phyloP scores from a whole-genome alignment of 495 filamentous ascomycete species.

The Neurospora sp. region DNA sequence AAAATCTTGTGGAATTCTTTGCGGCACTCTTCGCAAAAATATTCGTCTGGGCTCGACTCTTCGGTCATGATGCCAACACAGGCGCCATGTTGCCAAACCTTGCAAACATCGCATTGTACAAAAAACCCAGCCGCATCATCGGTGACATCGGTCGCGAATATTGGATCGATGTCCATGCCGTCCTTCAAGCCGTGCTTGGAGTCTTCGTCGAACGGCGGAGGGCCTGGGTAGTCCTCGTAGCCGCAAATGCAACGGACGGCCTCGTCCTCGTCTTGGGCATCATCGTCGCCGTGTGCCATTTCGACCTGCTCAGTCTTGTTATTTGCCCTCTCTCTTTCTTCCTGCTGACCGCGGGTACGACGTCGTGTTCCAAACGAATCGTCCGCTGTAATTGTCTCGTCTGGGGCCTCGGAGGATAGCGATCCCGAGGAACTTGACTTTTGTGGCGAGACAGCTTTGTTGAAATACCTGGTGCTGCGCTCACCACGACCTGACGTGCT shows the following conservation, averaged over 20 bases:
- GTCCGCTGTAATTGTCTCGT: slow-evolving; percentile 53
- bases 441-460: slow-evolving; percentile 62
- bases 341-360: slow-evolving; percentile 55
- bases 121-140: slow-evolving; percentile 92
- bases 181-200: slow-evolving; percentile 40
- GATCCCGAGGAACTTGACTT: slow-evolving; percentile 63
- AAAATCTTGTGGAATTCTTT: slow-evolving; percentile 81
- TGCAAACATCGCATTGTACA: slow-evolving; percentile 95
- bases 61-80: slow-evolving; percentile 97
- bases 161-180: slow-evolving; percentile 38
- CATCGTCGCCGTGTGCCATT: slow-evolving; percentile 45
- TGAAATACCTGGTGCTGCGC: slow-evolving; percentile 57
- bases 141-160: slow-evolving; percentile 57
- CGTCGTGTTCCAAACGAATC: slow-evolving; percentile 45
- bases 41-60: slow-evolving; percentile 84
- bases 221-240: slow-evolving; percentile 87
- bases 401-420: slow-evolving; percentile 68
- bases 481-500: slow-evolving; percentile 50
- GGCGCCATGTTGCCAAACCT: slow-evolving; percentile 97
- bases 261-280: slow-evolving; percentile 79
- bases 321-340: slow-evolving; percentile 44
- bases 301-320: slow-evolving; percentile 40
- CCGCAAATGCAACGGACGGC: slow-evolving; percentile 92
- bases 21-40: slow-evolving; percentile 92
- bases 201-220: slow-evolving; percentile 58